These are phyloP conservation scores for Escovopsis weberi DNA, from an alignment of 2,329 filamentous ascomycete genomes.

Conservation along the genomic window DNA sequence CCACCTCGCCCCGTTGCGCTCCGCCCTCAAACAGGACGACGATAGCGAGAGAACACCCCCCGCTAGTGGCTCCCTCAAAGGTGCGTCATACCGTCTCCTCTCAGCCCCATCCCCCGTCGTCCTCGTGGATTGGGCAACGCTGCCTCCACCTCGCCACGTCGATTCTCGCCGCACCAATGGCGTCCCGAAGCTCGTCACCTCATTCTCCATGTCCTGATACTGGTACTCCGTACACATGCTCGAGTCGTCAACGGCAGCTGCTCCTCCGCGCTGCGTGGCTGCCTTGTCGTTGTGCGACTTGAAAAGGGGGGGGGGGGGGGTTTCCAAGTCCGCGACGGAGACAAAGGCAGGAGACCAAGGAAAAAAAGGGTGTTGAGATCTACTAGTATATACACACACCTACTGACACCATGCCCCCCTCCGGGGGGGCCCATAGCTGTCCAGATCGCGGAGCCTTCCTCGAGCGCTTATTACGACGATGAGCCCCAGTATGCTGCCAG, in stretches of 20 bases:
- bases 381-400: constrained; percentile 3
- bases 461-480: constrained; percentile 19
- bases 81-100: constrained; percentile 17
- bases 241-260: too few relatives aligned
- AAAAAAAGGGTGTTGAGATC: neutral
- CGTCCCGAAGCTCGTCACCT: neutral
- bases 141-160: neutral
- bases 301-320: too few relatives aligned
- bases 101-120: neutral
- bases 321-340: neutral
- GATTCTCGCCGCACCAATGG: neutral
- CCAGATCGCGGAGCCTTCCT: constrained; percentile 40
- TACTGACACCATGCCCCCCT: too few relatives aligned
- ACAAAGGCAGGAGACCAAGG: neutral
- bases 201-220: neutral
- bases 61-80: constrained; percentile 26
- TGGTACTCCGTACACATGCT: too few relatives aligned
- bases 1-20: constrained; percentile 18
- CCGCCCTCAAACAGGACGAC: constrained; percentile 30
- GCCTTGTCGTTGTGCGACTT: too few relatives aligned
- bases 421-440: constrained; percentile 24
- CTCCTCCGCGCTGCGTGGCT: too few relatives aligned
- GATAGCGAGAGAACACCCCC: constrained; percentile 23
- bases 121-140: neutral
- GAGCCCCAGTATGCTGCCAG: constrained; percentile 15